Conservation (phyloP, 2,329 filamentous ascomycete genomes). For the Trichoderma koningiopsis region DNA sequence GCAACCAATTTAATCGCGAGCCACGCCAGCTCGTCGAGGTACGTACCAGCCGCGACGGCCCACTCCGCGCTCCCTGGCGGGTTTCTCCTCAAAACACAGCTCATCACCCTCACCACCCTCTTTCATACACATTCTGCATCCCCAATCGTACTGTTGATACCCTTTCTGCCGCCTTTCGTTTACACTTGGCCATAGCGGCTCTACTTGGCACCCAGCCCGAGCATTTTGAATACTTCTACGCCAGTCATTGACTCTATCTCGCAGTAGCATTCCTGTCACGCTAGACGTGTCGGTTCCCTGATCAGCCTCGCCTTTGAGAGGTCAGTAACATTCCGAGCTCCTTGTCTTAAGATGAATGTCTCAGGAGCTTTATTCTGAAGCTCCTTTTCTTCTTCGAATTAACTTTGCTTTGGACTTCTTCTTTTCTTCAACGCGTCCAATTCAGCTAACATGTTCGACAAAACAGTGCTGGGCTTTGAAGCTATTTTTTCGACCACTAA, state of each 20-base stretch:
- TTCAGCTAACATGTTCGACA: conserved; percentile 7
- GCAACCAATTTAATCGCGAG: conserved; percentile 37
- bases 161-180: conserved; percentile 30
- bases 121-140: conserved; percentile 41
- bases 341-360: conserved; percentile 36
- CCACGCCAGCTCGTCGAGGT: conserved; percentile 36
- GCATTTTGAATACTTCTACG: conserved; percentile 35
- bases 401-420: conserved; percentile 16
- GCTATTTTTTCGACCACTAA: conserved; percentile 5
- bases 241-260: conserved; percentile 35
- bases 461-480: conserved; percentile 9
- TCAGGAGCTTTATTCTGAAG: conserved; percentile 28
- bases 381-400: conserved; percentile 27
- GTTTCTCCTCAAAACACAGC: conserved; percentile 42
- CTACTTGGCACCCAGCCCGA: conserved; percentile 30
- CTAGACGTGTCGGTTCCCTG: conserved; percentile 37
- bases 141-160: conserved; percentile 33
- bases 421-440: conserved; percentile 25
- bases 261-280: conserved; percentile 43
- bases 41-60: conserved; percentile 39
- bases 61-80: conserved; percentile 36
- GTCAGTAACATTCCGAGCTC: conserved; percentile 38
- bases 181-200: conserved; percentile 22
- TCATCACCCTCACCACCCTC: conserved; percentile 39
- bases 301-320: conserved; percentile 40